A percentile compares a stretch with the other conserved stretches of the same genome.
Evolutionary conservation across 1,139 yeast species (phyloP).

Genomic region (Saccharomyces hybrid): DNA sequence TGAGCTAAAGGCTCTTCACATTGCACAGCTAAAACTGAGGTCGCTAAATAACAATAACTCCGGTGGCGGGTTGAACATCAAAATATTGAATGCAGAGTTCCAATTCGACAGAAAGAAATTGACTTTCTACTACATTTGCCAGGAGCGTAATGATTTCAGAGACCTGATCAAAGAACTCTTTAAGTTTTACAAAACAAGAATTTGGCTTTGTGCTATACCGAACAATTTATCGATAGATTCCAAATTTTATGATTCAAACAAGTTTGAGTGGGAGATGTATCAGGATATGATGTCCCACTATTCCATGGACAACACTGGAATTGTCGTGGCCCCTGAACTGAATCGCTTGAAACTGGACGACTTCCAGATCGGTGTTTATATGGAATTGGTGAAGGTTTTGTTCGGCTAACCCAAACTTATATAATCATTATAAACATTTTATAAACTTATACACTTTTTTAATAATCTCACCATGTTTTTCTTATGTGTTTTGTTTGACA

Average conservation of each 20-base stretch:
- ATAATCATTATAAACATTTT: slow-evolving; percentile 3
- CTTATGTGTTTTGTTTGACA: background rate
- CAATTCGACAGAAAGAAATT: slow-evolving; percentile 92
- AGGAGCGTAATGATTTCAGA: slow-evolving; percentile 83
- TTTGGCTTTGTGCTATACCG: slow-evolving; percentile 90
- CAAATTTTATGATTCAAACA: slow-evolving; percentile 25
- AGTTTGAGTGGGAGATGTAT: slow-evolving; percentile 25
- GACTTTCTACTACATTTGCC: slow-evolving; percentile 70
- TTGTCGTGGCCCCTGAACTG: slow-evolving; percentile 23
- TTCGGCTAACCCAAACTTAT: slow-evolving; percentile 9
- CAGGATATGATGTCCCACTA: slow-evolving; percentile 28
- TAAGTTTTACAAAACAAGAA: slow-evolving; percentile 89
- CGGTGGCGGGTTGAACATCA: slow-evolving; percentile 33
- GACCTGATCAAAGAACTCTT: slow-evolving; percentile 87
- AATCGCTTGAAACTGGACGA: slow-evolving; percentile 26
- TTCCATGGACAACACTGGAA: slow-evolving; percentile 11
- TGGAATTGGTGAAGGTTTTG: slow-evolving; percentile 26
- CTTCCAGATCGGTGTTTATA: slow-evolving; percentile 34
- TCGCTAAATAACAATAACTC: slow-evolving; percentile 18
- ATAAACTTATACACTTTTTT: slow-evolving; percentile 2
- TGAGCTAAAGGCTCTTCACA: slow-evolving; percentile 41
- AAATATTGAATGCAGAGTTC: slow-evolving; percentile 71
- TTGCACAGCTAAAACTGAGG: slow-evolving; percentile 33
- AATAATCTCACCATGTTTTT: background rate
- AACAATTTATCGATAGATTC: slow-evolving; percentile 28